Conservation (phyloP, 2,329 filamentous ascomycete species). For the Chrysoporthe cubensis region DNA sequence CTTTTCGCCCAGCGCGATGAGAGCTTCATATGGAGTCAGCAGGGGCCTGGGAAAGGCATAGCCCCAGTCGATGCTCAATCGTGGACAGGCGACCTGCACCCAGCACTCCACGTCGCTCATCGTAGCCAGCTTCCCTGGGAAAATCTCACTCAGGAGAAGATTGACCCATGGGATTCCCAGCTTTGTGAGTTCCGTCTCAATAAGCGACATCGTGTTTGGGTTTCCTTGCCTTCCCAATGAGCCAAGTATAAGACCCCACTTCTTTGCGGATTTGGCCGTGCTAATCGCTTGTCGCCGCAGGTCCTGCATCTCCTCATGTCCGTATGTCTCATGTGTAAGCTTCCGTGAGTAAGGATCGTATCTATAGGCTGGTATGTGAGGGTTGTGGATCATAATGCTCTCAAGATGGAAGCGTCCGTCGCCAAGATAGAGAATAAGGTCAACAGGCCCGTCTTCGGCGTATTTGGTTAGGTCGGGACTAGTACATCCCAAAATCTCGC, state of each 20-base stretch:
- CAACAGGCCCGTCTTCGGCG: slow-evolving; percentile 50
- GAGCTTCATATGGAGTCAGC: slow-evolving; percentile 91
- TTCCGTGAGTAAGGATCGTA: slow-evolving; percentile 96
- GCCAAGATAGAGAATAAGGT: slow-evolving; percentile 85
- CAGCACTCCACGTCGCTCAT: slow-evolving; percentile 96
- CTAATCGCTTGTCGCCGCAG: slow-evolving; percentile 77
- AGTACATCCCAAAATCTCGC: slow-evolving; percentile 97
- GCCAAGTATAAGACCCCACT: slow-evolving; percentile 95
- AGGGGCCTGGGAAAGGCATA: slow-evolving; percentile 91
- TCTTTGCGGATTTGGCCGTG: slow-evolving; percentile 74
- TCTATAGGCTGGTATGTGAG: slow-evolving; percentile 83
- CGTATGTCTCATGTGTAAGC: slow-evolving; percentile 88
- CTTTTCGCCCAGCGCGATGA: slow-evolving; percentile 81
- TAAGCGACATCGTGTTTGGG: slow-evolving; percentile 85
- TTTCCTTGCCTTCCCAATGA: slow-evolving; percentile 94
- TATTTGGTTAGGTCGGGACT: slow-evolving; percentile 61
- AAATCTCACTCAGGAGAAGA: slow-evolving; percentile 89
- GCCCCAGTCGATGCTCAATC: slow-evolving; percentile 97
- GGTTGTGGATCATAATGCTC: slow-evolving; percentile 99
- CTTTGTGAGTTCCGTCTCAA: slow-evolving; percentile 75
- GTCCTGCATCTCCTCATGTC: slow-evolving; percentile 86
- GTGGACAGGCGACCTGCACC: slow-evolving; percentile 97
- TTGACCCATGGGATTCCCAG: slow-evolving; percentile 82
- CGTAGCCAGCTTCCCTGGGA: slow-evolving; percentile 90
- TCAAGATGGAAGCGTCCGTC: slow-evolving; percentile 96